Evolutionary conservation across 331 rosid species (phyloP), one percentile per base, ranked within the genome.

Genomic region (Quercus phellos): DNA sequence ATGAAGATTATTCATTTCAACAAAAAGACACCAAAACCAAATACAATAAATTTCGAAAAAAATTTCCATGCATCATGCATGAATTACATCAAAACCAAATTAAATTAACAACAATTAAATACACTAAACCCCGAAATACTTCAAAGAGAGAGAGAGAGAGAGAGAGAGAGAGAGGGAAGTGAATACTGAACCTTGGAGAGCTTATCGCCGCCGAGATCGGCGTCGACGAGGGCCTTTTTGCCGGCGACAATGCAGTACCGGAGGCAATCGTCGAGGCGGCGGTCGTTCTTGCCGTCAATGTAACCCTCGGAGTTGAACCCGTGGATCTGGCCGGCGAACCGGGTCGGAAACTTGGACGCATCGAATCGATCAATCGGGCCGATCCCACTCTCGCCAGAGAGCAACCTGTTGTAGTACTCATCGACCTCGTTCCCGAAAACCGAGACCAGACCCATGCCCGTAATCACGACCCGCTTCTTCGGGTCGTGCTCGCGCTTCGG

Each of bases 291-390:
- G 14, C 97, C 98, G 16, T 92, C 98, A 77, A 95, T 93, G 85
- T 91, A 93, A 0, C 99, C 99, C 77, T 92, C 83, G 0, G 97
- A 82, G 75, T 21, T 78, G 76, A 95, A 95, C 12, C 90, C 97
- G 0, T 84, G 98, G 90, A 95, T 95, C 96, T 92, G 99, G 11
- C 99, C 99, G 4, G 90, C 99, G 60, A 95, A 95, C 70, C 98
- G 81, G 9, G 99, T 95, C 4, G 99, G 97, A 42, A 95, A 95
- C 85, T 95, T 95, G 17, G 99, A 92, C 0, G 96, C 99, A 60
- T 95, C 99, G 51, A 95, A 95, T 0, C 99, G 89, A 55, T 95
- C 98, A 24, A 95, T 93, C 6, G 56, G 87, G 3, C 84, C 82
- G 77, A 95, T 85, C 69, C 99, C 99, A 43, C 99, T 95, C 83